phyloP scores from a whole-genome alignment of 345 rosid species.

The Excoecaria agallocha region DNA sequence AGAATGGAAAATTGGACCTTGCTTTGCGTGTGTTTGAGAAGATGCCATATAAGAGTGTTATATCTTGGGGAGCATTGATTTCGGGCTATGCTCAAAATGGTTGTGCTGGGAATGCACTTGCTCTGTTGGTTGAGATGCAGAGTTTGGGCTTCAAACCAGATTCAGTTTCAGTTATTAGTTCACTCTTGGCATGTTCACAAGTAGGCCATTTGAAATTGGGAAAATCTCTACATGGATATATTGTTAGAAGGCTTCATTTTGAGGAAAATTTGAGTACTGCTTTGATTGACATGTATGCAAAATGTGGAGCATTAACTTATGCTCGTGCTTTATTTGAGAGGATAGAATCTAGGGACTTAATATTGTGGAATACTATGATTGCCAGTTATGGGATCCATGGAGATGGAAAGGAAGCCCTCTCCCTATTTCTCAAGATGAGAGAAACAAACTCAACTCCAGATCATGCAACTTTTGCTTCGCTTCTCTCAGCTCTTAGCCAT shows the following conservation, averaged over 20 bases:
- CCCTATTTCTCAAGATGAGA: slow-evolving; percentile 50
- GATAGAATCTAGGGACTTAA: slow-evolving; percentile 45
- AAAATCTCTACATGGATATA: slow-evolving; percentile 53
- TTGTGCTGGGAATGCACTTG: slow-evolving; percentile 41
- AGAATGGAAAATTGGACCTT: slow-evolving; percentile 50
- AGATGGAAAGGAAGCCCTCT: slow-evolving; percentile 54
- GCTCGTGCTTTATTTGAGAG: slow-evolving; percentile 48
- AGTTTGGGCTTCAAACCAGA: slow-evolving; percentile 46
- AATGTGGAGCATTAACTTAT: slow-evolving; percentile 53
- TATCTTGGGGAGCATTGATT: slow-evolving; percentile 65
- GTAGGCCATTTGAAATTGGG: slow-evolving; percentile 55
- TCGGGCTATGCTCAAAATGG: slow-evolving; percentile 70
- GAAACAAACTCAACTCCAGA: slow-evolving; percentile 48
- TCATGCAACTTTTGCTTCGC: slow-evolving; percentile 63
- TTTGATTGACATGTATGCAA: slow-evolving; percentile 65
- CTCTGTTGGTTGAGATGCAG: slow-evolving; percentile 55
- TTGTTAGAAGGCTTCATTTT: slow-evolving; percentile 42
- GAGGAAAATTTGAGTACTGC: slow-evolving; percentile 49
- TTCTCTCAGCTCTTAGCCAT: slow-evolving; percentile 75
- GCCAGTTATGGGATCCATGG: slow-evolving; percentile 70
- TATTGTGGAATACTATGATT: slow-evolving; percentile 72
- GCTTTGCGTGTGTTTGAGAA: slow-evolving; percentile 47
- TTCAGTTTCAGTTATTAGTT: slow-evolving; percentile 49
- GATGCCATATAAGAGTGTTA: slow-evolving; percentile 42
- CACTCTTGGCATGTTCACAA: slow-evolving; percentile 57